Base-by-base conservation (phyloP, 495 filamentous ascomycete species). In the Xylaria venustula region DNA sequence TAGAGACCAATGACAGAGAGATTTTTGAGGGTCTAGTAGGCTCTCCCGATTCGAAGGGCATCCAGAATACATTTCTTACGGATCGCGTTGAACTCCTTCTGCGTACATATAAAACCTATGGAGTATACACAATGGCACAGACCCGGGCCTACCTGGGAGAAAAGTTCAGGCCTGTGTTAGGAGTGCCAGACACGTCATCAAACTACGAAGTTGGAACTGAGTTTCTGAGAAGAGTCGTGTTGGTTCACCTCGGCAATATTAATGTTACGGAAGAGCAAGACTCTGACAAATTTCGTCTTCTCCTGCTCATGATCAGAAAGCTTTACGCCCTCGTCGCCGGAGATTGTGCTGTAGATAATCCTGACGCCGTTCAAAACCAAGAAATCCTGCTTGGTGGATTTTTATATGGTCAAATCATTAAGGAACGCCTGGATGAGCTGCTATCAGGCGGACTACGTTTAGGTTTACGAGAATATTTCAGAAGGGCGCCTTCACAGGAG, bases 251-350 rank as follows among this genome's bases (percentile, higher is more conserved):
- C 42, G 92, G 91, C 37, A 88, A 88, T 72, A 77, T 88, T 59
- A 81, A 93, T 65, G 90, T 94, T 41, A 90, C 88, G 7, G 89
- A 91, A 61, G 78, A 85, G 30, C 89, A 94, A 69, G 86, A 97
- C 66, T 81, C 81, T 53, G 92, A 97, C 77, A 98, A 98, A 75
- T 97, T 96, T 77, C 88, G 88, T 64, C 85, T 97, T 87, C 79
- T 98, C 50, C 79, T 97, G 46, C 97, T 97, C 76, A 98, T 97
- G 94, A 89, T 91, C 67, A 81, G 91, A 51, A 98, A 98, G 71
- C 84, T 98, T 45, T 98, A 98, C 67, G 85, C 91, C 36, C 80
- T 98, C 47, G 93, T 92, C 23, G 90, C 90, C 60, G 92, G 93
- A 47, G 94, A 97, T 59, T 98, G 93, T 73, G 81, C 91, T 1